These are phyloP conservation scores for Dipteronia sinensis DNA, from an alignment of 345 rosid species.

Conservation along the genomic window DNA sequence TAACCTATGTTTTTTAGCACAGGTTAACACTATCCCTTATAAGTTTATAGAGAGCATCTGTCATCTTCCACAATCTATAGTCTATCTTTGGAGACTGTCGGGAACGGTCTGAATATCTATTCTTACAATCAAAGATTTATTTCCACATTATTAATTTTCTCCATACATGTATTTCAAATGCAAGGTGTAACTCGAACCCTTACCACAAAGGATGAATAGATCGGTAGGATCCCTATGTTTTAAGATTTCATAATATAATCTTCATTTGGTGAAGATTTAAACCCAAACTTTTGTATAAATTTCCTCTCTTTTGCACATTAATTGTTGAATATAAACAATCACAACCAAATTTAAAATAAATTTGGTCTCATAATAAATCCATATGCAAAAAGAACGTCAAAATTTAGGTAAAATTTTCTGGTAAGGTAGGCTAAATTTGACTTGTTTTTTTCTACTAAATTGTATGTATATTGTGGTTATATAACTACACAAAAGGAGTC, in stretches of 20 bases:
- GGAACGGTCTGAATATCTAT: too few species aligned
- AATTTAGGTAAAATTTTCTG: not conserved
- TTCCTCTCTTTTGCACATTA: not conserved
- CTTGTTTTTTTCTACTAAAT: not conserved
- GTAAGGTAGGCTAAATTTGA: not conserved
- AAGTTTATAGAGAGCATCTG: not conserved
- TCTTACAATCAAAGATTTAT: too few species aligned
- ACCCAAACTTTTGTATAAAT: not conserved
- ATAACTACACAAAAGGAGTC: not conserved
- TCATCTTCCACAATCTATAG: not conserved
- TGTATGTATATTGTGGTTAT: not conserved
- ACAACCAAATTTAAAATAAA: not conserved
- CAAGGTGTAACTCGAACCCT: too few species aligned
- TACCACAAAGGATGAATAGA: too few species aligned
- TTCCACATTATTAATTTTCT: too few species aligned
- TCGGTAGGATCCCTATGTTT: too few species aligned
- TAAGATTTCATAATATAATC: not conserved
- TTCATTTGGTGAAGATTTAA: too few species aligned
- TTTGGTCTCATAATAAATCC: not conserved
- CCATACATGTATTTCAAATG: too few species aligned
- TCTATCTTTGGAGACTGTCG: too few species aligned
- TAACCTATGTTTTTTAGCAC: too few species aligned
- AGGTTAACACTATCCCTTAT: too few species aligned
- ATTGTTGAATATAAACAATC: not conserved
- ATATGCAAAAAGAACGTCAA: not conserved